Base-by-base conservation (phyloP, 1,284 basidiomycete species). In the Xerocomus amazonicus region DNA sequence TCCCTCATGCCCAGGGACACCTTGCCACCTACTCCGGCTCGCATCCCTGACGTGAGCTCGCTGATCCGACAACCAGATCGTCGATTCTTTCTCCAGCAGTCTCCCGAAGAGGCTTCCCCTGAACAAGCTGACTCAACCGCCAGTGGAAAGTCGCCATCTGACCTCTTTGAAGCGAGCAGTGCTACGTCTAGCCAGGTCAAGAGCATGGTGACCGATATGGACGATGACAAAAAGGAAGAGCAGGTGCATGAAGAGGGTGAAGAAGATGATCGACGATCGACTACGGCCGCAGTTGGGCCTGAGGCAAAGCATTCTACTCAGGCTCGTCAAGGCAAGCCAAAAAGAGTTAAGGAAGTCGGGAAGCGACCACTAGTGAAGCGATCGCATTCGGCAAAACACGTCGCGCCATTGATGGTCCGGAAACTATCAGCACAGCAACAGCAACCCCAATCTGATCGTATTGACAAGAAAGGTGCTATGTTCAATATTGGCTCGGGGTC, bases 401-500 rank as follows among this genome's bases (percentile, higher is more conserved):
- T 63, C 48, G 63, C 53, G 16, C 60, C 59, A n/a, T 53, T 55
- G 32, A 54, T 68, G 50, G 49, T 59, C n/a, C 54, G 61, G 47
- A 67, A 57, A 48, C 43, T 56, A 7, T 66, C 65, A 6, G 40
- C 50, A 23, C 19, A 23, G 3, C 19, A 23, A 4, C 59, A 61
- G 13, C 51, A 52, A 6, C 42, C 45, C 34, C 53, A 47, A 31
- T 48, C 31, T 26, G 60, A 56, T 13, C 55, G 54, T 37, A 52
- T 40, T 27, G 53, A 57, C 28, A 67, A 64, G 53, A 66, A 59
- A 34, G 57, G 61, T 10, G 62, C 74, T 12, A 70, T 71, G 59
- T 82, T 83, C 54, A 79, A 81, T 55, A 74, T 83, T 50, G 80
- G 79, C 3, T 82, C 80, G 10, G 70, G 72, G 52, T 80, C 79